Conservation (phyloP, 2,329 filamentous ascomycete species). For the Penicillium sp. region DNA sequence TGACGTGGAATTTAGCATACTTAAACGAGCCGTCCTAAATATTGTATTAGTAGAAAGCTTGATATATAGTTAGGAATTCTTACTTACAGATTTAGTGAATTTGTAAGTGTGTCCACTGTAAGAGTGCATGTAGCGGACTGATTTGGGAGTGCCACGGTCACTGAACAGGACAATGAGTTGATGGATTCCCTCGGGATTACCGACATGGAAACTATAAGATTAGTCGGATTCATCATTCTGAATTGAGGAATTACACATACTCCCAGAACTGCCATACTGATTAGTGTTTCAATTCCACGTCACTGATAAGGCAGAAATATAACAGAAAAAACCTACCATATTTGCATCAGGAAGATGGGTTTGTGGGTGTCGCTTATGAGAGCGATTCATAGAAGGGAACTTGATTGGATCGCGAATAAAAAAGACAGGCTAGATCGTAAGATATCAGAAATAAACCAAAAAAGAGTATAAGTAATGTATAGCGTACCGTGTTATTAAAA, state of each 20-base stretch:
- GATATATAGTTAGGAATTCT: too few relatives aligned
- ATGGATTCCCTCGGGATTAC: constrained; percentile 65
- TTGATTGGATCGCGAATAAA: constrained; percentile 71
- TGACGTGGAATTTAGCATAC: too few relatives aligned
- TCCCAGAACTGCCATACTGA: constrained; percentile 42
- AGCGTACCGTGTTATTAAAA: constrained; percentile 30
- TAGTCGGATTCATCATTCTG: background rate
- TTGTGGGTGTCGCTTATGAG: constrained; percentile 64
- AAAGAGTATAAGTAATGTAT: too few relatives aligned
- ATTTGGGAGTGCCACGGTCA: constrained; percentile 66
- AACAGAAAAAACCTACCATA: constrained; percentile 33
- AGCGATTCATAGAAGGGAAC: constrained; percentile 72
- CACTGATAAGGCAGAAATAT: too few relatives aligned
- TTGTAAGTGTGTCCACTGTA: constrained; percentile 63
- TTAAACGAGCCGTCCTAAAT: too few relatives aligned
- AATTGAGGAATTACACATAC: constrained; percentile 13
- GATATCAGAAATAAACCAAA: too few relatives aligned
- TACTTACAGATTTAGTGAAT: constrained; percentile 8
- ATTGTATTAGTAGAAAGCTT: too few relatives aligned
- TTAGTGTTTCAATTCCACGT: too few relatives aligned
- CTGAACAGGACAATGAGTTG: constrained; percentile 66
- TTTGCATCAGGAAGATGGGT: constrained; percentile 30
- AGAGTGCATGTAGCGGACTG: constrained; percentile 64
- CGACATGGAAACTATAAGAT: constrained; percentile 50
- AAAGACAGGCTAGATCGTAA: constrained; percentile 63